Evolutionary conservation across 2,329 filamentous ascomycete species (phyloP).

Genomic region (Cercospora sesami): DNA sequence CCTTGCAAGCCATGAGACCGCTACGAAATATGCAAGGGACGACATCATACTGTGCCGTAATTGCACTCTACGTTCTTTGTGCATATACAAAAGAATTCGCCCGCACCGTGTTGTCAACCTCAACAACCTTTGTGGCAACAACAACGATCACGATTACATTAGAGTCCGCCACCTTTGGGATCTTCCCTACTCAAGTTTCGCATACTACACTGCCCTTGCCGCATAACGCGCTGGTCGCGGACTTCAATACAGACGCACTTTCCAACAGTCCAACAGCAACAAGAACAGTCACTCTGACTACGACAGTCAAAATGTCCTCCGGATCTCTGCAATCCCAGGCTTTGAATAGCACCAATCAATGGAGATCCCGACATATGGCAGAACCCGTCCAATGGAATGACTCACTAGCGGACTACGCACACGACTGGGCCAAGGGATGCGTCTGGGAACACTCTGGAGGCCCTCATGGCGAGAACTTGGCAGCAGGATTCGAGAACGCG

Average conservation of each 20-base stretch:
- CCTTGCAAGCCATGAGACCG: constrained; percentile 19
- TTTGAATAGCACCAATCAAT: constrained; percentile 39
- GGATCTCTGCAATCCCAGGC: constrained; percentile 26
- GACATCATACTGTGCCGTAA: constrained; percentile 23
- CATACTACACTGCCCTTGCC: background rate
- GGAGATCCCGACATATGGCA: constrained; percentile 31
- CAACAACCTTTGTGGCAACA: constrained; percentile 30
- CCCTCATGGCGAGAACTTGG: constrained; percentile 39
- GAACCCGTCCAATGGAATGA: constrained; percentile 33
- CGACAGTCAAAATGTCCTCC: constrained; percentile 4
- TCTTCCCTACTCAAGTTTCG: background rate
- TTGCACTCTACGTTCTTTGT: constrained; percentile 1
- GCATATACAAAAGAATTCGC: constrained; percentile 11
- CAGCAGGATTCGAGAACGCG: constrained; percentile 29
- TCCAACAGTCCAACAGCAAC: background rate
- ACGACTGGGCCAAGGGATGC: constrained; percentile 34
- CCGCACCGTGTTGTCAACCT: constrained; percentile 9
- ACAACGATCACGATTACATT: constrained; percentile 27
- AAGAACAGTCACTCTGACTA: background rate
- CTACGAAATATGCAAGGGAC: constrained; percentile 18
- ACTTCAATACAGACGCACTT: background rate
- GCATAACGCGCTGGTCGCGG: constrained; percentile 14
- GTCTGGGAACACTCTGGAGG: constrained; percentile 37
- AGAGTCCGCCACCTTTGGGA: background rate
- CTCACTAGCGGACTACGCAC: constrained; percentile 33